phyloP scores from a whole-genome alignment of 2,329 filamentous ascomycete species.

The Tolypocladium amazonense region DNA sequence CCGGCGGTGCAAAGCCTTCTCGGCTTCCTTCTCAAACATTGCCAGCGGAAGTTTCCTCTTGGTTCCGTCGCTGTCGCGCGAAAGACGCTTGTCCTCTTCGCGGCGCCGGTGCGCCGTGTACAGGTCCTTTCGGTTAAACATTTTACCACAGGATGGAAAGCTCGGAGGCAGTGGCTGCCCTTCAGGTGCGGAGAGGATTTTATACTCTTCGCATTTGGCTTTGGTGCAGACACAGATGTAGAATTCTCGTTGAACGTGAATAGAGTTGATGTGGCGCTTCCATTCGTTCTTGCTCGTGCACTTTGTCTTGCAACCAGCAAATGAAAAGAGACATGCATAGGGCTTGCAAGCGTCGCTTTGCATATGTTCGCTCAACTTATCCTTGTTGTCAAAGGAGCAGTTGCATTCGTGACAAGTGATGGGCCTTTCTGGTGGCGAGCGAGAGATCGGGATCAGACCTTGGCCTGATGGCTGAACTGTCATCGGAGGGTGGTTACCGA shows the following conservation, averaged over 20 bases:
- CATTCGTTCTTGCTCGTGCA: slow-evolving; percentile 88
- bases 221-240: slow-evolving; percentile 74
- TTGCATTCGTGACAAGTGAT: slow-evolving; percentile 21
- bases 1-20: slow-evolving; percentile 47
- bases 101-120: slow-evolving; percentile 81
- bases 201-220: slow-evolving; percentile 35
- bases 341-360: slow-evolving; percentile 23
- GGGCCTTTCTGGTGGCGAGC: slow-evolving; percentile 31
- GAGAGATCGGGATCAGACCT: background rate
- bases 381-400: background rate
- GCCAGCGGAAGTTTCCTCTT: slow-evolving; percentile 20
- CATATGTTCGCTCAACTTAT: background rate
- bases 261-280: slow-evolving; percentile 77
- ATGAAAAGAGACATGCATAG: slow-evolving; percentile 69
- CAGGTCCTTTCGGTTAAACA: slow-evolving; percentile 86
- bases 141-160: slow-evolving; percentile 41
- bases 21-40: slow-evolving; percentile 43
- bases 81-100: slow-evolving; percentile 50
- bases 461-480: background rate
- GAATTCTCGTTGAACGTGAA: slow-evolving; percentile 65
- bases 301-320: slow-evolving; percentile 61
- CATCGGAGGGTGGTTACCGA: background rate
- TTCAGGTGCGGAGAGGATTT: background rate
- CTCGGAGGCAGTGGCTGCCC: slow-evolving; percentile 12
- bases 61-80: slow-evolving; percentile 1